Base-by-base conservation (phyloP, 2,329 filamentous ascomycete genomes). In the Calonectria pseudoturangicola region DNA sequence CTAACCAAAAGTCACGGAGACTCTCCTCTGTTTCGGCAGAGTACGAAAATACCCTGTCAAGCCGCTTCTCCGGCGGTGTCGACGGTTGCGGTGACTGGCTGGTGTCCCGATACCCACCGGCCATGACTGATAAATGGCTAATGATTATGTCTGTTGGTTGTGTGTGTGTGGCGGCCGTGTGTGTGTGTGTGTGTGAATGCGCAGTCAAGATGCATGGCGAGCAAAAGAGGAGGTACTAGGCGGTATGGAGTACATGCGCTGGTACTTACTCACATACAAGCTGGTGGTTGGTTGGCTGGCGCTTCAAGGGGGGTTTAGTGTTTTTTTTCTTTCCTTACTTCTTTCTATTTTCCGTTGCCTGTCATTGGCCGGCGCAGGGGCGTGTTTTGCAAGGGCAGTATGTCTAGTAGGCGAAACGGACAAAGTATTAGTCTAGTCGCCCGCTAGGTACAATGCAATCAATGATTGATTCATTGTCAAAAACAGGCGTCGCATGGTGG, bases 251-350 rank as follows among this genome's bases (percentile, higher is more conserved):
- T 63, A 64, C 67, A 47, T 47, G 67, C 50, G 18, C 27, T 54
- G 54, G 66, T 68, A 69, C 56, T 39, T 33, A 45, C 58, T 43
- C 18, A 63, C 58, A 63, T 47, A 36, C 21, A 41, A 48, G n/a
- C 41, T 36, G 43, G 45, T 65, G 62, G 43, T 65, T 69, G 66
- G 63, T 62, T 18, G 68, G 51, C 58, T 18, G 68, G 51, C 58
- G 68, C 62, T 62, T 41, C 48, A 64, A 65, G 54, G 54, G 58
- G 43, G 60, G 30, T 66, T 71, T 70, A 65, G 65, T 60, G 68
- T 41, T 33, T 33, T 50, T 64, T 50, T 54, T 64, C 41, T 54
- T 60, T 56, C 63, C 16, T 66, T 48, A 43, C 68, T 70, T 66
- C 51, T 66, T 51, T 56, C 25, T 65, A 25, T 54, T 62, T 51